These are phyloP conservation scores for Beauveria medogensis DNA, from an alignment of 2,329 filamentous ascomycete species.

Conservation along the genomic window DNA sequence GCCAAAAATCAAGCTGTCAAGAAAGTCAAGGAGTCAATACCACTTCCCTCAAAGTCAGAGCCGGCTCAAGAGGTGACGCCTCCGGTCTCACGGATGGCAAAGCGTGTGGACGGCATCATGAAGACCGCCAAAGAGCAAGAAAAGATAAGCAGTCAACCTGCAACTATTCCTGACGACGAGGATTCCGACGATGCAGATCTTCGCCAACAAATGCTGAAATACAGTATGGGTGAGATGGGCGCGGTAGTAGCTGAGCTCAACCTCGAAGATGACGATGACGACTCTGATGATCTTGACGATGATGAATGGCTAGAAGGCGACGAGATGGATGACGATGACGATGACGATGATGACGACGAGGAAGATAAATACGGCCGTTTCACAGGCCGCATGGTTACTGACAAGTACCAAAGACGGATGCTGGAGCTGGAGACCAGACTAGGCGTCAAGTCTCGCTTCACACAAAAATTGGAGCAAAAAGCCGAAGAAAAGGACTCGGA, in stretches of 20 bases:
- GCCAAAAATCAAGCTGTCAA: neutral
- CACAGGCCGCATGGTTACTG: conserved; percentile 56
- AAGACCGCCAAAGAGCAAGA: conserved; percentile 48
- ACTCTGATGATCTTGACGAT: conserved; percentile 42
- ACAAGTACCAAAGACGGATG: conserved; percentile 77
- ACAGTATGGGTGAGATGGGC: conserved; percentile 80
- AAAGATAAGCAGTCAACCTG: conserved; percentile 31
- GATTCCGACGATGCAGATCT: conserved; percentile 70
- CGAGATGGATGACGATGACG: conserved; percentile 43
- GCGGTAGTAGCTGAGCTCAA: conserved; percentile 88
- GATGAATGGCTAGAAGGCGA: conserved; percentile 49
- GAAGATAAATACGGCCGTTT: conserved; percentile 73
- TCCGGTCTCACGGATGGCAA: conserved; percentile 32
- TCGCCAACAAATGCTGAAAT: conserved; percentile 82
- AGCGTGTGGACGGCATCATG: conserved; percentile 49
- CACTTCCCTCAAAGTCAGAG: conserved; percentile 13
- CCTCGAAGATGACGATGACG: conserved; percentile 59
- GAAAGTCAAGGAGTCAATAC: conserved; percentile 6
- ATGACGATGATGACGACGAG: conserved; percentile 51
- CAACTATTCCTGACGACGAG: conserved; percentile 64
- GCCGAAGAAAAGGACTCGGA: conserved; percentile 28
- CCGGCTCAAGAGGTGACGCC: conserved; percentile 13
- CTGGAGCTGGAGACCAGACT: conserved; percentile 73
- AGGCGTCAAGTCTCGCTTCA: conserved; percentile 45
- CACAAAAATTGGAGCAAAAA: conserved; percentile 46